Evolutionary conservation across 2,329 filamentous ascomycete genomes (phyloP).

Genomic region (Penicillium sp.): DNA sequence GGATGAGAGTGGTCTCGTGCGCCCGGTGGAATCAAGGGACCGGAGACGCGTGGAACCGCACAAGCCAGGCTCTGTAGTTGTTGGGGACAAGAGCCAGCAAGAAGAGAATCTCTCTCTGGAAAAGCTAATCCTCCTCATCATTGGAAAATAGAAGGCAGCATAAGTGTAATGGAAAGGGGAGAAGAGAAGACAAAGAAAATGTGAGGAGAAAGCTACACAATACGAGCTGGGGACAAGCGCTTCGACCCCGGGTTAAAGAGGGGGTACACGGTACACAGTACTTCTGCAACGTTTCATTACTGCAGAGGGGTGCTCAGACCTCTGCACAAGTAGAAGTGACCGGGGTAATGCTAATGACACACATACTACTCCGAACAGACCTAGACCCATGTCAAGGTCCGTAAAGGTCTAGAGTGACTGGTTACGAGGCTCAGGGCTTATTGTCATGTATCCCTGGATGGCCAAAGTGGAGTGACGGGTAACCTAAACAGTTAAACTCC

Average conservation of each 20-base stretch:
- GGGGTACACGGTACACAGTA: constrained; percentile 10
- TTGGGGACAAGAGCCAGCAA: not conserved
- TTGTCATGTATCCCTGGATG: not conserved
- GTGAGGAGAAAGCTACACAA: constrained; percentile 10
- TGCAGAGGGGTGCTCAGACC: constrained; percentile 1
- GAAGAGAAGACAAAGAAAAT: constrained; percentile 1
- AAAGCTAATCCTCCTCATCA: not conserved
- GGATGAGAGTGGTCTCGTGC: constrained; percentile 3
- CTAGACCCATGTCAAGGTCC: not conserved
- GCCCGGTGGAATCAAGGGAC: not conserved
- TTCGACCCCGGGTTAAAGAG: constrained; percentile 14
- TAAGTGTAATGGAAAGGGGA: not conserved
- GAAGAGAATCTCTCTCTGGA: not conserved
- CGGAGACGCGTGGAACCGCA: constrained; percentile 4
- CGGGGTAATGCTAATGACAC: not conserved
- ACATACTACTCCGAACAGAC: not conserved
- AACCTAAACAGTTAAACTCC: not conserved
- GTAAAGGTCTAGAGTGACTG: not conserved
- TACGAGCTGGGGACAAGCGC: constrained; percentile 1
- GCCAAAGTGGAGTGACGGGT: not conserved
- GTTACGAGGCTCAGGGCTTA: too few species aligned
- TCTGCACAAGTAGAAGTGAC: constrained; percentile 7
- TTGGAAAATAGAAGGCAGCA: not conserved
- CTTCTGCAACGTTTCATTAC: constrained; percentile 10
- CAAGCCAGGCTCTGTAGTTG: not conserved